Conservation (phyloP, 1,284 basidiomycete genomes). For the Boletus sp. region DNA sequence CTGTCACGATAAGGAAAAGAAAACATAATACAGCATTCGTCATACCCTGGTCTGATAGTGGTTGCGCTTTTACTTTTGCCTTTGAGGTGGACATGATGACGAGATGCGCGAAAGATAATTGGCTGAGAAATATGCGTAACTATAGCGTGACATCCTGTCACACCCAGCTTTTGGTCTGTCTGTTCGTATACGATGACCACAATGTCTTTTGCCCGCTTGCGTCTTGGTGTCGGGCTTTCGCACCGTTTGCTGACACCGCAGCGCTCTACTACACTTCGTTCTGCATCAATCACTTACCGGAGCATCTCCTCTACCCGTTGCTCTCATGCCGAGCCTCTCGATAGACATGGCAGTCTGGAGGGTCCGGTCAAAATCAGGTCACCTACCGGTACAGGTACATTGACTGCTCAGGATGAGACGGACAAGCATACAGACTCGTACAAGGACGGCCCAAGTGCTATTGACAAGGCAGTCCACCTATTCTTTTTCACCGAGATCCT, state of each 20-base stretch:
- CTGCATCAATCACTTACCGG: conserved; percentile 46
- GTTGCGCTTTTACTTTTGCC: conserved; percentile 52
- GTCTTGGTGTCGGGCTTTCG: conserved; percentile 34
- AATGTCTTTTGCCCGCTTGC: conserved; percentile 50
- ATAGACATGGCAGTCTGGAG: conserved; percentile 20
- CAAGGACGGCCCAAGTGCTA: conserved; percentile 77
- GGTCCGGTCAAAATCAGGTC: conserved; percentile 32
- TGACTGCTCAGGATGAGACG: conserved; percentile 43
- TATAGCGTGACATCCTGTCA: conserved; percentile 41
- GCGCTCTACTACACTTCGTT: conserved; percentile 31
- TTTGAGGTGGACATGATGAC: conserved; percentile 42
- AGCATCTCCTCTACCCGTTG: conserved; percentile 25
- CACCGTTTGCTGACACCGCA: conserved; percentile 29
- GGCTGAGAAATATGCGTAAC: conserved; percentile 37
- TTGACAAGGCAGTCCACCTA: conserved; percentile 94
- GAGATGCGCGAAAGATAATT: conserved; percentile 51
- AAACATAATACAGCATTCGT: neutral
- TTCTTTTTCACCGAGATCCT: conserved; percentile 99
- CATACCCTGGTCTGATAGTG: conserved; percentile 70
- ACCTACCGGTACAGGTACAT: conserved; percentile 39
- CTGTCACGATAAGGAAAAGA: conserved; percentile 35
- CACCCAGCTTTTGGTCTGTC: conserved; percentile 14
- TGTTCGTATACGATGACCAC: conserved; percentile 30
- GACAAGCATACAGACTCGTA: conserved; percentile 64
- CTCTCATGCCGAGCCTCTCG: conserved; percentile 22